phyloP scores from a whole-genome alignment of 169 alveolate species.

The Eimeria necatrix region DNA sequence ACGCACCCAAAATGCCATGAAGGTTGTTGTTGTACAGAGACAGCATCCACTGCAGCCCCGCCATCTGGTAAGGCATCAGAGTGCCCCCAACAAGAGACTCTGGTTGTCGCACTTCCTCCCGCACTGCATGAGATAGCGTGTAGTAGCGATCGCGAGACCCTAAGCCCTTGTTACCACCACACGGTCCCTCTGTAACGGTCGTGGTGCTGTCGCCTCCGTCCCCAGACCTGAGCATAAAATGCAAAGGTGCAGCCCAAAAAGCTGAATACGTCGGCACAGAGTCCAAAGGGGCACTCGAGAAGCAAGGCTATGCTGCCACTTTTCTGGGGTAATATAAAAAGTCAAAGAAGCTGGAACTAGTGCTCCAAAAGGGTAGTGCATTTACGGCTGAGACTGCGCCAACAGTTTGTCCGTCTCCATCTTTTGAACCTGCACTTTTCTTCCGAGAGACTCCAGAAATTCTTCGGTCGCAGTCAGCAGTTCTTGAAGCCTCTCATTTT shows the following conservation, averaged over 20 bases:
- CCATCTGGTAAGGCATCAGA: slow-evolving; percentile 93
- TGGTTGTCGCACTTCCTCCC: slow-evolving; percentile 92
- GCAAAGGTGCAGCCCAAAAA: no score
- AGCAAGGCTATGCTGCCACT: neutral
- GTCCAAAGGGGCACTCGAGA: neutral
- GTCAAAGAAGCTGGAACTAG: slow-evolving; percentile 92
- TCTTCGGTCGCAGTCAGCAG: slow-evolving; percentile 94
- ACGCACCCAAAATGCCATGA: slow-evolving; percentile 80
- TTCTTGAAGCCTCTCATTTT: slow-evolving; percentile 92
- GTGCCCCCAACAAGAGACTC: slow-evolving; percentile 92
- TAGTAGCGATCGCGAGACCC: slow-evolving; percentile 86
- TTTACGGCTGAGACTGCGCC: neutral
- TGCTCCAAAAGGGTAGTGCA: neutral
- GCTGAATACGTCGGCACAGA: neutral
- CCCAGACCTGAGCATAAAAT: neutral
- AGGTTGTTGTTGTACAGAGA: slow-evolving; percentile 92
- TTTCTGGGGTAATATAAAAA: slow-evolving; percentile 85
- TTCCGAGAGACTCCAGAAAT: slow-evolving; percentile 92
- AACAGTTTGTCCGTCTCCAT: slow-evolving; percentile 28
- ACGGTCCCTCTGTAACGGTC: neutral
- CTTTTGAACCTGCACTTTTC: slow-evolving; percentile 93
- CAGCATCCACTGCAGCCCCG: slow-evolving; percentile 96
- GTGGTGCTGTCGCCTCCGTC: neutral
- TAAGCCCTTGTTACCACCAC: neutral
- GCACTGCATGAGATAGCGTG: slow-evolving; percentile 92